Percentiles rank a stretch among this genome's conserved stretches.
These are phyloP conservation scores for Borealophlyctis nickersoniae DNA, from an alignment of 192 early-diverging fungal genomes.

Conservation along the genomic window DNA sequence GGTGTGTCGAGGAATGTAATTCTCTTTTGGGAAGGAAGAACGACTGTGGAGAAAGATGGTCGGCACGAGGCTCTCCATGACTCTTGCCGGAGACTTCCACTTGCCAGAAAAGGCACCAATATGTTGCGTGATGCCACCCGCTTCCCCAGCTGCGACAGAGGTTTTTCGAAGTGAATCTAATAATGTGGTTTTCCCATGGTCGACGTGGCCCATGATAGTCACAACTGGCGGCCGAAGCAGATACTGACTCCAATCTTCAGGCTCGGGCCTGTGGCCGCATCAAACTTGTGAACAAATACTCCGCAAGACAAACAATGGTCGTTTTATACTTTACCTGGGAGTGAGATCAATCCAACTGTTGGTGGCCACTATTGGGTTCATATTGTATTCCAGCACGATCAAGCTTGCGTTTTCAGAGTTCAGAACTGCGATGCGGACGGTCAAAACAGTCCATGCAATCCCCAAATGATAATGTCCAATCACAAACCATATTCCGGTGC, in stretches of 20 bases:
- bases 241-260: constrained; percentile 71
- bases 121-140: constrained; percentile 97
- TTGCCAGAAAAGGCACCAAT: constrained; percentile 91
- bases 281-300: not conserved
- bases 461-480: not conserved
- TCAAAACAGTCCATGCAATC: not conserved
- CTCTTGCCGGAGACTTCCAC: not conserved
- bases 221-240: constrained; percentile 85
- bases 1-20: constrained; percentile 98
- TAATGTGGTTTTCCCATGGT: constrained; percentile 94
- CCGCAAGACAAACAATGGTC: constrained; percentile 1
- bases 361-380: constrained; percentile 75
- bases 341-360: constrained; percentile 53
- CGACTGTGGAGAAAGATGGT: constrained; percentile 29
- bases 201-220: constrained; percentile 98
- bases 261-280: constrained; percentile 53
- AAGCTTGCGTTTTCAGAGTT: constrained; percentile 81
- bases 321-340: too few relatives aligned
- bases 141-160: constrained; percentile 86
- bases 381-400: constrained; percentile 82
- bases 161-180: constrained; percentile 89
- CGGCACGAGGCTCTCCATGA: too few relatives aligned
- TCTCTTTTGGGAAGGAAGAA: constrained; percentile 60
- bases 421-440: constrained; percentile 47
- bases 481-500: constrained; percentile 58